A percentile compares a stretch with the other conserved stretches of the same genome.
Evolutionary conservation across 2,329 filamentous ascomycete species (phyloP).

Genomic region (Cercospora brassicicola): DNA sequence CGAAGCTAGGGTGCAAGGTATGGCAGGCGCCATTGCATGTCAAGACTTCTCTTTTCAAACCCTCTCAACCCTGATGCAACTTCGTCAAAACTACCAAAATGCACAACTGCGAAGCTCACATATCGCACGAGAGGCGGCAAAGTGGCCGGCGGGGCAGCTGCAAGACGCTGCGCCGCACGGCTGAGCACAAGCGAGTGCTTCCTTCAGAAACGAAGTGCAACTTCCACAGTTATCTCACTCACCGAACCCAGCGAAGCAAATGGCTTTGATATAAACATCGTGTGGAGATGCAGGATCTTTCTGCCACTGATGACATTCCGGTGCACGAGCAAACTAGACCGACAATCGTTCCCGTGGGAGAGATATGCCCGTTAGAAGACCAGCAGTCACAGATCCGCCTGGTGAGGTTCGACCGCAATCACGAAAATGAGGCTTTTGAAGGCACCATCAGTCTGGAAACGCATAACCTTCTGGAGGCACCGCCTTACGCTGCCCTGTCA

Average conservation of each 20-base stretch:
- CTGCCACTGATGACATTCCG: not conserved
- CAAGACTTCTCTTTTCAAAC: not conserved
- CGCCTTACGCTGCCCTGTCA: not conserved
- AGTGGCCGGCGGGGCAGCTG: not conserved
- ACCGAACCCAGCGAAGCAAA: not conserved
- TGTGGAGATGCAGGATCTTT: not conserved
- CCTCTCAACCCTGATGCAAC: not conserved
- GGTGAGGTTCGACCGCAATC: not conserved
- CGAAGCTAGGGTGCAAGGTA: no score
- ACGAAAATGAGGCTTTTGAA: not conserved
- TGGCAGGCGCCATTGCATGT: no score
- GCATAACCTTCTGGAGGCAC: not conserved
- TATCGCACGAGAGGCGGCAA: not conserved
- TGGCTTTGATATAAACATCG: not conserved
- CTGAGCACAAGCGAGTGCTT: not conserved
- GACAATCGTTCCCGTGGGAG: not conserved
- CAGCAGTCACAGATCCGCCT: not conserved
- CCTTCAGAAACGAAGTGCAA: not conserved
- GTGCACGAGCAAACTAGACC: not conserved
- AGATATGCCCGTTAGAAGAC: not conserved
- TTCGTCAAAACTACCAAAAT: not conserved
- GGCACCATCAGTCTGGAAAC: not conserved
- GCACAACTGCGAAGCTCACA: not conserved
- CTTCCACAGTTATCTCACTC: not conserved
- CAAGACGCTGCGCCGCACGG: not conserved